Percentiles rank a stretch among this genome's conserved stretches.
phyloP scores from a whole-genome alignment of 805 yeast species.

The Sungouiozyma intestinalis region DNA sequence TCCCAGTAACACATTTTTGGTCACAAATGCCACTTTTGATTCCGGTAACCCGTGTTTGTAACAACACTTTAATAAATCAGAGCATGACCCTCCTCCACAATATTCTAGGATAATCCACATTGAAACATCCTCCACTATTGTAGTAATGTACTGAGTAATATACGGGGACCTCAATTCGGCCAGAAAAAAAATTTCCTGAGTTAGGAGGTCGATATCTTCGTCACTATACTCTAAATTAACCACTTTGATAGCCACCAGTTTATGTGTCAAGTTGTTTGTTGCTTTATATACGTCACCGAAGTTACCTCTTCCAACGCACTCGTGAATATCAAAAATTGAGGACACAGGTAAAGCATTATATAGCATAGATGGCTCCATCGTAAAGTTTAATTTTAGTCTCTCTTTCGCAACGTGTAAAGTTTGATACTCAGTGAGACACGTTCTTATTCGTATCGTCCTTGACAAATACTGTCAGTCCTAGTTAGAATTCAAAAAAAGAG shows the following conservation, averaged over 20 bases:
- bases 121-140: slow-evolving; percentile 51
- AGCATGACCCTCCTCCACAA: slow-evolving; percentile 91
- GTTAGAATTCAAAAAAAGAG: too few relatives aligned
- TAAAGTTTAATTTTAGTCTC: neutral
- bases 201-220: slow-evolving; percentile 60
- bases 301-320: slow-evolving; percentile 72
- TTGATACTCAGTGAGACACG: too few relatives aligned
- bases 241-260: slow-evolving; percentile 74
- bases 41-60: slow-evolving; percentile 29
- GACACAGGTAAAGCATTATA: slow-evolving; percentile 16
- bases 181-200: slow-evolving; percentile 71
- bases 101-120: slow-evolving; percentile 92
- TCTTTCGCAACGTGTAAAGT: too few relatives aligned
- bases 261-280: slow-evolving; percentile 27
- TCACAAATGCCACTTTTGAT: slow-evolving; percentile 46
- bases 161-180: slow-evolving; percentile 54
- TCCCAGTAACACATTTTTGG: slow-evolving; percentile 57
- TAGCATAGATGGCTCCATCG: slow-evolving; percentile 1
- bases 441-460: too few relatives aligned
- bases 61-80: slow-evolving; percentile 50
- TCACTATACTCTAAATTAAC: slow-evolving; percentile 69
- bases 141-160: slow-evolving; percentile 56
- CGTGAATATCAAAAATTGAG: slow-evolving; percentile 29
- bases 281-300: slow-evolving; percentile 83
- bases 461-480: too few relatives aligned